Evolutionary conservation across 2,329 filamentous ascomycete genomes (phyloP).

Genomic region (Cordyceps cicadae): DNA sequence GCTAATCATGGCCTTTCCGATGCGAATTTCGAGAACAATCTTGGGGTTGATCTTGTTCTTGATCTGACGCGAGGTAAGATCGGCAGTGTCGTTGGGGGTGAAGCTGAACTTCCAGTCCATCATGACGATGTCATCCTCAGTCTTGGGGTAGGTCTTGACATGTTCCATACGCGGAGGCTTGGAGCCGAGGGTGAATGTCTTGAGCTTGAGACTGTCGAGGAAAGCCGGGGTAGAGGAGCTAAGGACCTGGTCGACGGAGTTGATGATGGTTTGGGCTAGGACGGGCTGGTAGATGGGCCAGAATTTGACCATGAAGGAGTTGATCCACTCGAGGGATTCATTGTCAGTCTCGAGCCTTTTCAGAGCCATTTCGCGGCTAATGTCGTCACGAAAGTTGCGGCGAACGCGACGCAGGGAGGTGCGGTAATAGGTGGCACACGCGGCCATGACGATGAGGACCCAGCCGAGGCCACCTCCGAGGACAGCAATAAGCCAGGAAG

Average conservation of each 20-base stretch:
- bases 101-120: slow-evolving; percentile 99
- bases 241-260: slow-evolving; percentile 89
- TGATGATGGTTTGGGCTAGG: slow-evolving; percentile 83
- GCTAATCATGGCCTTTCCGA: slow-evolving; percentile 94
- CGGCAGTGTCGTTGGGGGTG: slow-evolving; percentile 85
- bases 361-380: slow-evolving; percentile 81
- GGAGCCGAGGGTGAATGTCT: slow-evolving; percentile 85
- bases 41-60: slow-evolving; percentile 97
- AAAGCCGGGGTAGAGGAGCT: slow-evolving; percentile 88
- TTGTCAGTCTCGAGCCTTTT: slow-evolving; percentile 80
- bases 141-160: slow-evolving; percentile 95
- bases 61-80: slow-evolving; percentile 82
- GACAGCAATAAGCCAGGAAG: slow-evolving; percentile 82
- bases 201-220: slow-evolving; percentile 86
- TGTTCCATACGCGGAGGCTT: slow-evolving; percentile 96
- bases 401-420: slow-evolving; percentile 90
- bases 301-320: slow-evolving; percentile 96
- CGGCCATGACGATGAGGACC: slow-evolving; percentile 87
- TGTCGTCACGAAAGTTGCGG: slow-evolving; percentile 91
- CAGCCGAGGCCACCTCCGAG: slow-evolving; percentile 87
- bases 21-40: slow-evolving; percentile 84
- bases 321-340: slow-evolving; percentile 97
- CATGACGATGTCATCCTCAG: slow-evolving; percentile 87
- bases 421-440: slow-evolving; percentile 90
- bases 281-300: slow-evolving; percentile 98